A percentile compares a stretch with the other conserved stretches of the same genome.
Evolutionary conservation across 169 alveolate genomes (phyloP).

Genomic region (Plasmodium inui): DNA sequence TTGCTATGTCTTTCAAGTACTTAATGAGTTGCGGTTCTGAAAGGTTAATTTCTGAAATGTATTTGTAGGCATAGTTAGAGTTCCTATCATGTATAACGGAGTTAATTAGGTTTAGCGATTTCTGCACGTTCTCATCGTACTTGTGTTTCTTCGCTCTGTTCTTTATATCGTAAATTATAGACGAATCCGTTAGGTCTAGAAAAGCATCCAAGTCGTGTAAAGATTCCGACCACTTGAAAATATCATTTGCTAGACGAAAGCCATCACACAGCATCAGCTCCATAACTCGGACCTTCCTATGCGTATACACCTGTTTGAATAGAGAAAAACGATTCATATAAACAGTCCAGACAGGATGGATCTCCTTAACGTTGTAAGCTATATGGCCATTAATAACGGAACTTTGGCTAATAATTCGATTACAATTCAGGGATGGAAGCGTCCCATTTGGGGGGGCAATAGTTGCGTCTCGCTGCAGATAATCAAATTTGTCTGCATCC

Average conservation of each 20-base stretch:
- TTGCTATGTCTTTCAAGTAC: constrained; percentile 46
- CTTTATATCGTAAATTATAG: constrained; percentile 64
- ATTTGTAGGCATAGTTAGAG: constrained; percentile 58
- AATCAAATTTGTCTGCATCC: constrained; percentile 94
- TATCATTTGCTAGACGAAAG: constrained; percentile 54
- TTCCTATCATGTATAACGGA: constrained; percentile 72
- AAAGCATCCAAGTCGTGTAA: constrained; percentile 54
- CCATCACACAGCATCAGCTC: constrained; percentile 87
- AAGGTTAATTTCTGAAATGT: constrained; percentile 58
- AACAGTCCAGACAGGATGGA: constrained; percentile 83
- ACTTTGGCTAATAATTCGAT: constrained; percentile 75
- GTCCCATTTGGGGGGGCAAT: constrained; percentile 81
- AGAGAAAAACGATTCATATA: constrained; percentile 85
- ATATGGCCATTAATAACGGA: constrained; percentile 79
- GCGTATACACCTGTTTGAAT: constrained; percentile 84
- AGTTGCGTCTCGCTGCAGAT: constrained; percentile 91
- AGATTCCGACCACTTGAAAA: constrained; percentile 70
- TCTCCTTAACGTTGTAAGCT: constrained; percentile 79
- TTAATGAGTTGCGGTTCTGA: constrained; percentile 59
- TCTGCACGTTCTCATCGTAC: constrained; percentile 36
- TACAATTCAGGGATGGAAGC: constrained; percentile 67
- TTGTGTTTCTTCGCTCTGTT: constrained; percentile 4
- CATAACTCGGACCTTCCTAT: constrained; percentile 83
- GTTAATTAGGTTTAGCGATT: constrained; percentile 53
- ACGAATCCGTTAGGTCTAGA: constrained; percentile 56